phyloP scores from a whole-genome alignment of 371 early-diverging fungal species.

The Saksenaea vasiformis region DNA sequence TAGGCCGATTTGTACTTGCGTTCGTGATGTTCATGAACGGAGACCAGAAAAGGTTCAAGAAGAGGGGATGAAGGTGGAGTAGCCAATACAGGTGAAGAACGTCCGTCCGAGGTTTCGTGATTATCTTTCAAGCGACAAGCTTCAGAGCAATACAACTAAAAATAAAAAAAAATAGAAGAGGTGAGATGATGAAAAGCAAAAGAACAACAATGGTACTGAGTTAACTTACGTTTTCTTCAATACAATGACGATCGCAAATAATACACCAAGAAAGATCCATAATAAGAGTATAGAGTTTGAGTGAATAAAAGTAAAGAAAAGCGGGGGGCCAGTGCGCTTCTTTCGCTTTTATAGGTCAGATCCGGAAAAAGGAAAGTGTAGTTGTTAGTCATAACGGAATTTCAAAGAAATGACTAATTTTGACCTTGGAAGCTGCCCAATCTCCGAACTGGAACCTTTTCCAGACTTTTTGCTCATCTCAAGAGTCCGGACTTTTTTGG shows the following conservation, averaged over 20 bases:
- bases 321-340: too few species aligned
- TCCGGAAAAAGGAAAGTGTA: too few species aligned
- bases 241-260: conserved; percentile 32
- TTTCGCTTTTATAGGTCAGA: too few species aligned
- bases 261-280: conserved; percentile 40
- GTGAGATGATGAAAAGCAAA: not conserved
- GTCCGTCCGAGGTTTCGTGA: not conserved
- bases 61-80: conserved; percentile 20
- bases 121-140: conserved; percentile 20
- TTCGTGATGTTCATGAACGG: not conserved
- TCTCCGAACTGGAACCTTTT: too few species aligned
- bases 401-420: too few species aligned
- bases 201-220: not conserved
- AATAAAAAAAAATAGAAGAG: conserved; percentile 10
- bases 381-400: too few species aligned
- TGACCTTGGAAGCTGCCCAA: too few species aligned
- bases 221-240: conserved; percentile 27
- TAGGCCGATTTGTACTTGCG: conserved; percentile 5
- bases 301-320: not conserved
- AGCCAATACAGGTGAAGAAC: not conserved
- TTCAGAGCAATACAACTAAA: conserved; percentile 26
- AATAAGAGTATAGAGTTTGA: not conserved
- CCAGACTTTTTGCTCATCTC: too few species aligned
- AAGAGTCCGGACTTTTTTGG: too few species aligned
- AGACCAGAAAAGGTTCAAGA: conserved; percentile 6